These are phyloP conservation scores for Senecio squalidus DNA, from an alignment of 140 eudicot genomes.

Conservation along the genomic window DNA sequence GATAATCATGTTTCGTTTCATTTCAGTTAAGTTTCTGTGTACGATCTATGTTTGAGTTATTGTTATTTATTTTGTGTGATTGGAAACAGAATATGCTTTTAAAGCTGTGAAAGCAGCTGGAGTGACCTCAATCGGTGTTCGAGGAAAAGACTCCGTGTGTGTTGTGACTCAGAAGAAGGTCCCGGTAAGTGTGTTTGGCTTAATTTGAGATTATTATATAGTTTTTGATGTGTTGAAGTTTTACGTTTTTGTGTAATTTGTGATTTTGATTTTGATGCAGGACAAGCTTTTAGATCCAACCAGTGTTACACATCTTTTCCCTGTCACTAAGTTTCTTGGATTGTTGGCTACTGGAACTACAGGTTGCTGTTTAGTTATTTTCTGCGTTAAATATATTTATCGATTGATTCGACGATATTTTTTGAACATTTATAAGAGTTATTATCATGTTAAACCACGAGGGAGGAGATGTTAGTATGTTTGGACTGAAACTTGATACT, in stretches of 20 bases:
- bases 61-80: not conserved
- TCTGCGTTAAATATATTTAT: not conserved
- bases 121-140: constrained; percentile 84
- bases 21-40: no score
- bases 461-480: no score
- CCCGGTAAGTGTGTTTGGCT: constrained; percentile 46
- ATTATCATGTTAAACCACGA: no score
- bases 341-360: constrained; percentile 96
- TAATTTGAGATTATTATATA: no score
- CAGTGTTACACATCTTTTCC: constrained; percentile 84
- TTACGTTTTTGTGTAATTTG: no score
- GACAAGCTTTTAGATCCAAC: constrained; percentile 99
- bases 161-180: constrained; percentile 99
- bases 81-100: constrained; percentile 73
- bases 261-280: constrained; percentile 30
- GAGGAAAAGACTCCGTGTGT: constrained; percentile 92
- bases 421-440: not conserved
- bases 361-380: constrained; percentile 34
- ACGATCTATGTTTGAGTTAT: not conserved
- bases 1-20: no score
- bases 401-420: not conserved
- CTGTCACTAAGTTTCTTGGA: constrained; percentile 82
- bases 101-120: constrained; percentile 94
- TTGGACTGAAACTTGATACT: no score
- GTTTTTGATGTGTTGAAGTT: not conserved